Conservation (phyloP, 2,329 filamentous ascomycete genomes). For the Tolypocladium nubicola region DNA sequence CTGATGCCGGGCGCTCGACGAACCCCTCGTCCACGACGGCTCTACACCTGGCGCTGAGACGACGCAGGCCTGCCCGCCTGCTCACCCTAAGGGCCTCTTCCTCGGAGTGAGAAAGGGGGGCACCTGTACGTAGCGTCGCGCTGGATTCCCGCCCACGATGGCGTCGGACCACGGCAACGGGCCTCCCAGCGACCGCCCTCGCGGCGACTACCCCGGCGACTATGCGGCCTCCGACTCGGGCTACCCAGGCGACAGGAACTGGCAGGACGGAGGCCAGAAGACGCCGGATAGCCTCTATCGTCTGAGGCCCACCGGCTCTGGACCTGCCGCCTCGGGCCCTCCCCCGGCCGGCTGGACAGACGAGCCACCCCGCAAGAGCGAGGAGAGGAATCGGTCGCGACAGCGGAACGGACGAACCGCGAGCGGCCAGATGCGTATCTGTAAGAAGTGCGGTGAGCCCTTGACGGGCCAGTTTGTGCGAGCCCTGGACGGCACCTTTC, state of each 20-base stretch:
- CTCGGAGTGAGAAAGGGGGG: slow-evolving; percentile 6
- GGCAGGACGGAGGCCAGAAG: slow-evolving; percentile 24
- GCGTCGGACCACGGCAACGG: slow-evolving; percentile 36
- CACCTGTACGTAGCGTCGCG: slow-evolving; percentile 7
- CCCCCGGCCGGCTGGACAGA: slow-evolving; percentile 22
- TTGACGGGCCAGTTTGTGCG: slow-evolving; percentile 94
- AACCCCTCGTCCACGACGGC: slow-evolving; percentile 19
- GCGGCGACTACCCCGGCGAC: slow-evolving; percentile 18
- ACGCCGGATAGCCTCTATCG: slow-evolving; percentile 26
- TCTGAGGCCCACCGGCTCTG: slow-evolving; percentile 23
- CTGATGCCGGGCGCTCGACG: slow-evolving; percentile 27
- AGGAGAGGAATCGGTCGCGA: slow-evolving; percentile 47
- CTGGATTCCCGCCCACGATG: slow-evolving; percentile 23
- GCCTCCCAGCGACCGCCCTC: slow-evolving; percentile 26
- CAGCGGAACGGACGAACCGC: slow-evolving; percentile 41
- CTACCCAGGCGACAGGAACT: slow-evolving; percentile 21
- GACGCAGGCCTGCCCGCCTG: slow-evolving; percentile 3
- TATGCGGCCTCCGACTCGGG: slow-evolving; percentile 17
- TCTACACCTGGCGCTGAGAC: slow-evolving; percentile 21
- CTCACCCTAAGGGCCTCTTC: background rate
- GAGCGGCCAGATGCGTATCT: slow-evolving; percentile 53
- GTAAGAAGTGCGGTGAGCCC: slow-evolving; percentile 80
- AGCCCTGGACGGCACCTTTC: slow-evolving; percentile 85
- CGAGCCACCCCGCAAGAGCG: slow-evolving; percentile 37
- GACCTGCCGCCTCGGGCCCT: slow-evolving; percentile 19